Conservation (phyloP, 805 yeast species). For the Metschnikowia santaceciliae region DNA sequence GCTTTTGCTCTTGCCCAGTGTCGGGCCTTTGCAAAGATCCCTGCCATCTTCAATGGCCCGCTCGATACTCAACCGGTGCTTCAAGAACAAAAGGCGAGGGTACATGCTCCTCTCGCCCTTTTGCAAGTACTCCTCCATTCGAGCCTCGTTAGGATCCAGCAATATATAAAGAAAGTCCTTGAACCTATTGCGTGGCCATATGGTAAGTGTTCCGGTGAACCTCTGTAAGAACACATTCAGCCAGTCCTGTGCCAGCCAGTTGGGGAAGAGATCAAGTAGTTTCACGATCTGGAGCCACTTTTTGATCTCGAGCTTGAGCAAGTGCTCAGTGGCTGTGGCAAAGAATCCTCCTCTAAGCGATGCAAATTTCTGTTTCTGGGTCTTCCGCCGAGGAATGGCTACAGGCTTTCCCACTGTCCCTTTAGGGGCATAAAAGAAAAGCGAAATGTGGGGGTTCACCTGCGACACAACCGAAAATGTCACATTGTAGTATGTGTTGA, state of each 20-base stretch:
- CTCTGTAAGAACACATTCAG: conserved; percentile 69
- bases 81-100: conserved; percentile 63
- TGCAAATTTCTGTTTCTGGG: conserved; percentile 31
- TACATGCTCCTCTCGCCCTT: conserved; percentile 64
- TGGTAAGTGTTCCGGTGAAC: conserved; percentile 71
- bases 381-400: conserved; percentile 45
- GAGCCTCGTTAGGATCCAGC: conserved; percentile 62
- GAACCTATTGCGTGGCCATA: conserved; percentile 65
- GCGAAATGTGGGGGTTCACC: conserved; percentile 76
- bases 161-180: conserved; percentile 60
- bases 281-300: conserved; percentile 71
- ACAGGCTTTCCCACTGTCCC: conserved; percentile 83
- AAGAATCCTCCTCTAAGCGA: conserved; percentile 71
- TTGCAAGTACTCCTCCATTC: conserved; percentile 50
- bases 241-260: conserved; percentile 73
- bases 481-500: conserved; percentile 72
- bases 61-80: conserved; percentile 63
- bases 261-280: conserved; percentile 63
- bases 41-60: conserved; percentile 55
- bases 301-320: conserved; percentile 66
- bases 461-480: conserved; percentile 75
- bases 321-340: conserved; percentile 66
- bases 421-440: conserved; percentile 72
- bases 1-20: neutral
- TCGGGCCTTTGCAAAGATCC: conserved; percentile 12